phyloP scores from a whole-genome alignment of 2,329 filamentous ascomycete genomes.

The Triangularia verruculosa region DNA sequence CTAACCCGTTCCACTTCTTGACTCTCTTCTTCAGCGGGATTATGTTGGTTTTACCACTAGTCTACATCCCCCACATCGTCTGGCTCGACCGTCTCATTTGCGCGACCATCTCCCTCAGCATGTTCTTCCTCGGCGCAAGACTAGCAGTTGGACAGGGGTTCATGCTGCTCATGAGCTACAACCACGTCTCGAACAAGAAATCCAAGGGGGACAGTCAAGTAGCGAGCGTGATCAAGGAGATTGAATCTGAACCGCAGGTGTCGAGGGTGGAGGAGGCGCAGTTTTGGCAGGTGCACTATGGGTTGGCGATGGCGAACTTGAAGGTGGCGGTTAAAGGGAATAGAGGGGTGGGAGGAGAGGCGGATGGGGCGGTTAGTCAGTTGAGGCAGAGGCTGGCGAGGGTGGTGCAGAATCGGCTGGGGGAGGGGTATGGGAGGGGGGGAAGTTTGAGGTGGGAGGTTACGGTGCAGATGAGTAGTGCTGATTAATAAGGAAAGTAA shows the following conservation, averaged over 20 bases:
- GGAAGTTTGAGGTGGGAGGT: constrained; percentile 88
- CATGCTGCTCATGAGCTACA: constrained; percentile 94
- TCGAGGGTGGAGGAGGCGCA: constrained; percentile 80
- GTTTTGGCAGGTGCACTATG: constrained; percentile 99
- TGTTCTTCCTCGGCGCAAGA: constrained; percentile 83
- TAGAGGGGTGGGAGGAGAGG: constrained; percentile 48
- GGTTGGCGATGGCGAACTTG: constrained; percentile 91
- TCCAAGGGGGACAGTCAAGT: constrained; percentile 45
- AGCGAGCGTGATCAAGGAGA: constrained; percentile 75
- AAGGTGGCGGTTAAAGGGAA: constrained; percentile 62
- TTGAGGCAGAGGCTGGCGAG: constrained; percentile 73
- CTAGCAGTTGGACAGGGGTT: constrained; percentile 82
- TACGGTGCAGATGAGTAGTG: constrained; percentile 69
- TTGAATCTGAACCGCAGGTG: constrained; percentile 75
- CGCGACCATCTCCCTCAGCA: constrained; percentile 74
- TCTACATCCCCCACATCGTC: constrained; percentile 75
- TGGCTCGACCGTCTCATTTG: constrained; percentile 84
- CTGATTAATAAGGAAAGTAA: constrained; percentile 23
- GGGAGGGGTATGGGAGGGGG: constrained; percentile 80
- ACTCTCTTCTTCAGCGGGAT: constrained; percentile 83
- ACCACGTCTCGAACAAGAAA: constrained; percentile 35
- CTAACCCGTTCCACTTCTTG: constrained; percentile 92
- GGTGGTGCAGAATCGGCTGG: constrained; percentile 79
- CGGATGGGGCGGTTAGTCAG: constrained; percentile 66
- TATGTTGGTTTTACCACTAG: constrained; percentile 69